Conservation (phyloP, 129 eudicot species). For the Escallonia rubra region DNA sequence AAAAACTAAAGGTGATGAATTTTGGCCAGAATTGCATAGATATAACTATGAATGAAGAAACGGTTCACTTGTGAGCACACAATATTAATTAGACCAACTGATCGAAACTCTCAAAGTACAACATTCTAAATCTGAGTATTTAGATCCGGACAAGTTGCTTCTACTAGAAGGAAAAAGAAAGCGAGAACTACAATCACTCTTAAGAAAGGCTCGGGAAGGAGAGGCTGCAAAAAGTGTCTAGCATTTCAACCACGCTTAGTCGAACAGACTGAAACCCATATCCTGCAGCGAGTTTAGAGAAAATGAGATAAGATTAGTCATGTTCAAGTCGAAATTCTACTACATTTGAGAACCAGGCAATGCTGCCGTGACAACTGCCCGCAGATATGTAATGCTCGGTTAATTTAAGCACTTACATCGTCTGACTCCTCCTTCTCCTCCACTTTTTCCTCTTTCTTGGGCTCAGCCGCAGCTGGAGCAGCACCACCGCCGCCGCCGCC, state of each 20-base stretch:
- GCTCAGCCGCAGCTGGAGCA: slow-evolving; percentile 36
- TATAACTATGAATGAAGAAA: too few species aligned
- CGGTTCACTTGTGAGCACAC: too few species aligned
- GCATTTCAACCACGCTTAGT: slow-evolving; percentile 7
- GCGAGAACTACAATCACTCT: slow-evolving; percentile 4
- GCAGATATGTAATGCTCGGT: neutral
- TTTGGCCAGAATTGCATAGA: too few species aligned
- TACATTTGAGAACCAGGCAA: too few species aligned
- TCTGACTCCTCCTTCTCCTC: slow-evolving; percentile 39
- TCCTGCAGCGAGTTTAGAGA: slow-evolving; percentile 22
- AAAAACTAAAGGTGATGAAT: too few species aligned
- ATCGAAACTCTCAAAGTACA: neutral
- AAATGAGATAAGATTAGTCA: neutral
- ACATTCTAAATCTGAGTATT: too few species aligned
- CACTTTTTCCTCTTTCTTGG: slow-evolving; percentile 40
- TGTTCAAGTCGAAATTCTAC: too few species aligned
- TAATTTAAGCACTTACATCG: slow-evolving; percentile 22
- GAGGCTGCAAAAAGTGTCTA: neutral
- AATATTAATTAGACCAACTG: too few species aligned
- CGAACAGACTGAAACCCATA: slow-evolving; percentile 36
- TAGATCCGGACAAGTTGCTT: too few species aligned
- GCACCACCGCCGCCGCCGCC: slow-evolving; percentile 27
- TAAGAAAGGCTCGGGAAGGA: neutral
- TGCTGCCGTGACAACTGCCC: too few species aligned
- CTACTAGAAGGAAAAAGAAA: neutral